Evolutionary conservation across 768 basidiomycete species (phyloP).

Genomic region (Naganishia kalamii): DNA sequence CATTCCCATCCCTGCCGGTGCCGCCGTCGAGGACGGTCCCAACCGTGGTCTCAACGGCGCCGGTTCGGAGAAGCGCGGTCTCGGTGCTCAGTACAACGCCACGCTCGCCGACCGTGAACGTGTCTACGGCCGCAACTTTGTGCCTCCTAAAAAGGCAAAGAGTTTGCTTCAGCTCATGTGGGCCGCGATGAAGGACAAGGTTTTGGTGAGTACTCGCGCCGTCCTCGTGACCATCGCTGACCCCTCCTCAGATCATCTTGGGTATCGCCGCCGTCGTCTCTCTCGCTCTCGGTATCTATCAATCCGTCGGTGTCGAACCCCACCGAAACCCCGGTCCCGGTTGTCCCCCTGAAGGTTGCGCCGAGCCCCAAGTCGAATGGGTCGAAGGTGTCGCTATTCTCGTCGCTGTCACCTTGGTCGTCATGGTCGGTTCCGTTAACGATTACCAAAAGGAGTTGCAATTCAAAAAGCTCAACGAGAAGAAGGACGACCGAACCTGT

Average conservation of each 20-base stretch:
- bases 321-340: slow-evolving; percentile 46
- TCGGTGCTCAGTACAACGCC: slow-evolving; percentile 47
- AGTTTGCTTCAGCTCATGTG: slow-evolving; percentile 71
- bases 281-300: slow-evolving; percentile 85
- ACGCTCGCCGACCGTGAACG: slow-evolving; percentile 58
- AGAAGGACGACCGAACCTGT: slow-evolving; percentile 87
- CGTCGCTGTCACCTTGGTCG: slow-evolving; percentile 53
- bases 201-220: slow-evolving; percentile 59
- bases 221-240: not conserved
- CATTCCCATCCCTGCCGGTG: slow-evolving; percentile 5
- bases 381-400: slow-evolving; percentile 69
- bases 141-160: slow-evolving; percentile 66
- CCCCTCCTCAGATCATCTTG: slow-evolving; percentile 64
- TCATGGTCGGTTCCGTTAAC: slow-evolving; percentile 82
- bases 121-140: slow-evolving; percentile 68
- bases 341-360: slow-evolving; percentile 45
- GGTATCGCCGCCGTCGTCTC: slow-evolving; percentile 89
- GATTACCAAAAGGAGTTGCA: slow-evolving; percentile 99
- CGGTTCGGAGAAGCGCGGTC: slow-evolving; percentile 1
- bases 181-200: slow-evolving; percentile 81
- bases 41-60: not conserved
- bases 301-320: slow-evolving; percentile 73
- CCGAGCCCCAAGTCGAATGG: slow-evolving; percentile 82
- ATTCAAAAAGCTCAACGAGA: slow-evolving; percentile 82
- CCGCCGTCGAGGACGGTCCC: slow-evolving; percentile 18